A percentile compares a stretch with the other conserved stretches of the same genome.
Conservation (phyloP, 2,329 filamentous ascomycete genomes). For the Trichoderma brevicompactum region DNA sequence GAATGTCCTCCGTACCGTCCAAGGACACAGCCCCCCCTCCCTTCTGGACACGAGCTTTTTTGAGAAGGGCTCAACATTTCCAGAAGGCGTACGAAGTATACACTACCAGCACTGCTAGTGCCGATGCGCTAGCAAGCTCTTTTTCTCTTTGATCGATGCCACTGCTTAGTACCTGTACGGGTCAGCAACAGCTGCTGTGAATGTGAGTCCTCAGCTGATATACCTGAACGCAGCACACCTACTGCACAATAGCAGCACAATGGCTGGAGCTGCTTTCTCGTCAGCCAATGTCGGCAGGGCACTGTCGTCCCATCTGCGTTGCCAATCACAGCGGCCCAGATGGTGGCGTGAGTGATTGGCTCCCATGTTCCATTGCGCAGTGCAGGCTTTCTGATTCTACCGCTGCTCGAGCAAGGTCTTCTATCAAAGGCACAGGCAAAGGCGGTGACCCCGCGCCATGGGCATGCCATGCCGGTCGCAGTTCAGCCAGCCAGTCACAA, state of each 20-base stretch:
- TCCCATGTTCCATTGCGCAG: neutral
- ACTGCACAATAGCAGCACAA: neutral
- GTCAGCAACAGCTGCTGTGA: no score
- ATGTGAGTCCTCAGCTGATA: no score
- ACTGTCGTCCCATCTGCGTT: neutral
- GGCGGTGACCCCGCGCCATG: slow-evolving; percentile 22
- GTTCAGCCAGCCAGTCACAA: neutral
- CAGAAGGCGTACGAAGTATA: neutral
- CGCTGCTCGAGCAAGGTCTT: no score
- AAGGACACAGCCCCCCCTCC: neutral
- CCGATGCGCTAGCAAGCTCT: no score
- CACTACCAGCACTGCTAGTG: neutral
- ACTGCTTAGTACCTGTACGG: no score
- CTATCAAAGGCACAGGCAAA: neutral
- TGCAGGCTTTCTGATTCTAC: no score
- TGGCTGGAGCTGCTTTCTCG: neutral
- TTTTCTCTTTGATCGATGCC: no score
- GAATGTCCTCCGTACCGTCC: neutral
- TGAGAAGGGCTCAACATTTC: neutral
- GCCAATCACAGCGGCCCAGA: neutral
- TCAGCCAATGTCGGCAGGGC: neutral
- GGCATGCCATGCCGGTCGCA: neutral
- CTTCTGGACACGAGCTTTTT: slow-evolving; percentile 6
- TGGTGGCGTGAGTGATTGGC: neutral
- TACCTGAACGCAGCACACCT: no score